Base-by-base conservation (phyloP, 805 yeast genomes). In the Metschnikowia sp. region DNA sequence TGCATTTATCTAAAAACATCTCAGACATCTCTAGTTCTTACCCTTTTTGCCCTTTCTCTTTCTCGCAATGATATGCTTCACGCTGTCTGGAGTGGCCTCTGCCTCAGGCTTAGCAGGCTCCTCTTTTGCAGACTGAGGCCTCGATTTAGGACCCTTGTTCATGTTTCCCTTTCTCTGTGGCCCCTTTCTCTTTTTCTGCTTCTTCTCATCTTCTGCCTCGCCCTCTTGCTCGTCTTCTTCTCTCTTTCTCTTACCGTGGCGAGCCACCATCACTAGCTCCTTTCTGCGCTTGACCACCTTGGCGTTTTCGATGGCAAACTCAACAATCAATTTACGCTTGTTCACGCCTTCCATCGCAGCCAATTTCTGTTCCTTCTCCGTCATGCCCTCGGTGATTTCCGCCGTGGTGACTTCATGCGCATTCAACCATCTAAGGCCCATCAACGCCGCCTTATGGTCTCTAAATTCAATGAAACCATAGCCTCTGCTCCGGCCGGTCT, bases 361-460 rank as follows among this genome's bases (percentile, higher is more conserved):
- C 8, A 64, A 40, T 56, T 81, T 81, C 63, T 73, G 70, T 59
- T 86, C 91, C 40, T 86, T 89, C 3, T 82, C 89, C 31, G 73
- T 69, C 48, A 86, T 63, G n/a, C 92, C 91, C 53, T 78, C 87
- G 18, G 77, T 49, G 36, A 89, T 78, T 65, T 91, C 97, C 9
- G 76, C 81, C 32, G 66, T 66, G 0, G 88, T 70, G 7, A 94
- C 96, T 60, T 81, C 84, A 63, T 92, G 97, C 8, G 96, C 96
- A 65, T 94, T 94, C 65, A 94, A 76, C 96, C 97, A 94, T 74
- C 99, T 82, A 47, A 94, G 78, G 2, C 96, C 97, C 97, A 90
- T 91, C 55, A 94, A 76, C 1, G 99, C 98, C 53, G 84, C 65
- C 66, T 86, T 86, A 66, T 94, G 99, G 66, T 91, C 96, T 68